Conservation (phyloP, 2,329 filamentous ascomycete species). For the Didymella exigua region DNA sequence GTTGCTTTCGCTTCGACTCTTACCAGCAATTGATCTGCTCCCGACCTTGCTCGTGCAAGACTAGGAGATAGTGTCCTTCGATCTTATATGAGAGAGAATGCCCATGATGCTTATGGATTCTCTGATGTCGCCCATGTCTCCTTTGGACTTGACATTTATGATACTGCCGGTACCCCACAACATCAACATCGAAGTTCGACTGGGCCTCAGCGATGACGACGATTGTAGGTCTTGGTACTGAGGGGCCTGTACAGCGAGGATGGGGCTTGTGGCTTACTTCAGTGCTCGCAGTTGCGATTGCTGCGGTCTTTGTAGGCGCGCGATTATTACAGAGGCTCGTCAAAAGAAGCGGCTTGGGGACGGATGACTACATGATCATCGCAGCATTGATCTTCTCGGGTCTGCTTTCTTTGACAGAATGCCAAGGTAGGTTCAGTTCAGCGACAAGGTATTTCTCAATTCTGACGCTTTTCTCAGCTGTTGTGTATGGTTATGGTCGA, state of each 20-base stretch:
- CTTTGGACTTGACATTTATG: background rate
- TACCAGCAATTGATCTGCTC: constrained; percentile 1
- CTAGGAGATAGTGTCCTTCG: background rate
- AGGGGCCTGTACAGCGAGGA: constrained; percentile 29
- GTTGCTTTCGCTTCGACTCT: background rate
- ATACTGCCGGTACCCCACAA: background rate
- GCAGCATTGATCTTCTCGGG: constrained; percentile 25
- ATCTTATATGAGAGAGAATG: background rate
- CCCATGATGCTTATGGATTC: background rate
- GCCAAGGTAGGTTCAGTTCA: constrained; percentile 23
- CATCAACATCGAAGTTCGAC: background rate
- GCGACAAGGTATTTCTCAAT: background rate
- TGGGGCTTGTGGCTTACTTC: constrained; percentile 32
- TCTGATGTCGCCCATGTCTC: background rate
- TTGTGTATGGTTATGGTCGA: constrained; percentile 31
- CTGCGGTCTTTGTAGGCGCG: constrained; percentile 25
- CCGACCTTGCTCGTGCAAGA: background rate
- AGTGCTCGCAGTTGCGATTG: constrained; percentile 27
- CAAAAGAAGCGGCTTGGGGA: constrained; percentile 25
- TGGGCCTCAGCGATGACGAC: constrained; percentile 20
- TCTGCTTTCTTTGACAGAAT: constrained; percentile 30
- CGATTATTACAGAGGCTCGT: constrained; percentile 24
- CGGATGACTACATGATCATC: constrained; percentile 35
- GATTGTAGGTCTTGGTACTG: constrained; percentile 30
- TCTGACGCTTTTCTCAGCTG: constrained; percentile 17